Conservation (phyloP, 495 filamentous ascomycete genomes). For the Rostrohypoxylon terebratum region DNA sequence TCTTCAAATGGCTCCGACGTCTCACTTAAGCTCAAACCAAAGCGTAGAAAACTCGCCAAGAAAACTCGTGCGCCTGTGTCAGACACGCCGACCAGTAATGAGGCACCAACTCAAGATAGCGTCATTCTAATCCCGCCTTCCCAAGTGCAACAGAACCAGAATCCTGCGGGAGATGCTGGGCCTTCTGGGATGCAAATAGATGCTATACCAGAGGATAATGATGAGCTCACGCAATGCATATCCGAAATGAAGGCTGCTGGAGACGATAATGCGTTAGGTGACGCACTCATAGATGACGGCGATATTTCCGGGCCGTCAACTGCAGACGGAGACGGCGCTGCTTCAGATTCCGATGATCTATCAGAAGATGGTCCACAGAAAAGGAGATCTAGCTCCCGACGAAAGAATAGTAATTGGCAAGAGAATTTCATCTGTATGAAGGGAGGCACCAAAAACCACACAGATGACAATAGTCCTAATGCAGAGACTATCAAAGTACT, state of each 20-base stretch:
- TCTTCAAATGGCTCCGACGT: constrained; percentile 32
- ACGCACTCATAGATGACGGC: constrained; percentile 2
- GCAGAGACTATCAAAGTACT: constrained; percentile 79
- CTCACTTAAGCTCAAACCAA: constrained; percentile 51
- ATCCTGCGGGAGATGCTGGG: background rate
- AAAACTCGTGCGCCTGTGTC: background rate
- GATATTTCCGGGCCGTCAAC: background rate
- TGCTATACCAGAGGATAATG: constrained; percentile 12
- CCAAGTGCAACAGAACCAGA: constrained; percentile 7
- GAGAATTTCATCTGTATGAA: constrained; percentile 59
- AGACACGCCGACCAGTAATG: constrained; percentile 34
- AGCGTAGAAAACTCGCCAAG: constrained; percentile 20
- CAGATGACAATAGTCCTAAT: constrained; percentile 67
- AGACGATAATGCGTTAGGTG: background rate
- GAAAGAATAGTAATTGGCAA: constrained; percentile 32
- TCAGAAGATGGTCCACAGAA: constrained; percentile 35
- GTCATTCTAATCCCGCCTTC: constrained; percentile 24
- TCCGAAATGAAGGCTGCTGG: constrained; percentile 23
- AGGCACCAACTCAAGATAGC: constrained; percentile 24
- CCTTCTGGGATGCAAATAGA: background rate
- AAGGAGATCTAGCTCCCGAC: constrained; percentile 25
- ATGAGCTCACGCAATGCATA: constrained; percentile 41
- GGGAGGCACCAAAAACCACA: constrained; percentile 53
- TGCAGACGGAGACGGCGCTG: constrained; percentile 17
- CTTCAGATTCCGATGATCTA: constrained; percentile 14